Percentiles rank a stretch among this genome's conserved stretches.
Conservation (phyloP, 2,329 filamentous ascomycete genomes). For the Aspergillus neoniger region DNA sequence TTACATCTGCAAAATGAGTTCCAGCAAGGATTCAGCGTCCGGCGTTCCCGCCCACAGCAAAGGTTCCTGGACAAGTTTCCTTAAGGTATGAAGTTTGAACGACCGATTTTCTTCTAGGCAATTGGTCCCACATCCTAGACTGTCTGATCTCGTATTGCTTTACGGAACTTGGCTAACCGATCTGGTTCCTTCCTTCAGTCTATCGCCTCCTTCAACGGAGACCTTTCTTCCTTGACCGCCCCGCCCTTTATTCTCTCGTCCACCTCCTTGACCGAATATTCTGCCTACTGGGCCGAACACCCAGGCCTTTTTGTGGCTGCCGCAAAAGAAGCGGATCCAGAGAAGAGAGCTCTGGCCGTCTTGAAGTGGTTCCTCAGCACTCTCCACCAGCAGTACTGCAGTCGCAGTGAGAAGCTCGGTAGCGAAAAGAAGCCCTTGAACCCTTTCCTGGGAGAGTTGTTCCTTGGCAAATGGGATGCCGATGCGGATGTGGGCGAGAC, state of each 20-base stretch:
- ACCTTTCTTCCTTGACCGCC: slow-evolving; percentile 76
- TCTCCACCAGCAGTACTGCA: slow-evolving; percentile 80
- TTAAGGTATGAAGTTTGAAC: slow-evolving; percentile 41
- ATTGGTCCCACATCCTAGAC: neutral
- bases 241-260: slow-evolving; percentile 80
- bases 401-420: slow-evolving; percentile 74
- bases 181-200: slow-evolving; percentile 48
- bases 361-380: slow-evolving; percentile 95
- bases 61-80: slow-evolving; percentile 51
- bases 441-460: slow-evolving; percentile 92
- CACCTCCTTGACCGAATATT: slow-evolving; percentile 77
- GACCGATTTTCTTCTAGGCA: neutral
- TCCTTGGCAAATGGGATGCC: slow-evolving; percentile 88
- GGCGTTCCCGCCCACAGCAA: slow-evolving; percentile 46
- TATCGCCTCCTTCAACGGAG: slow-evolving; percentile 79
- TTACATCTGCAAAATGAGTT: slow-evolving; percentile 27
- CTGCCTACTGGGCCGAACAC: slow-evolving; percentile 80
- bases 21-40: slow-evolving; percentile 43
- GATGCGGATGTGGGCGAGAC: slow-evolving; percentile 70
- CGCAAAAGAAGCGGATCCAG: slow-evolving; percentile 73
- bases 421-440: slow-evolving; percentile 98
- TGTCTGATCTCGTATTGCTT: neutral
- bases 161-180: slow-evolving; percentile 3
- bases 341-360: slow-evolving; percentile 82
- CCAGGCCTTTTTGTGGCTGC: slow-evolving; percentile 78